Evolutionary conservation across 164 flowering plant species (phyloP).

Genomic region (Euptelea pleiosperma): DNA sequence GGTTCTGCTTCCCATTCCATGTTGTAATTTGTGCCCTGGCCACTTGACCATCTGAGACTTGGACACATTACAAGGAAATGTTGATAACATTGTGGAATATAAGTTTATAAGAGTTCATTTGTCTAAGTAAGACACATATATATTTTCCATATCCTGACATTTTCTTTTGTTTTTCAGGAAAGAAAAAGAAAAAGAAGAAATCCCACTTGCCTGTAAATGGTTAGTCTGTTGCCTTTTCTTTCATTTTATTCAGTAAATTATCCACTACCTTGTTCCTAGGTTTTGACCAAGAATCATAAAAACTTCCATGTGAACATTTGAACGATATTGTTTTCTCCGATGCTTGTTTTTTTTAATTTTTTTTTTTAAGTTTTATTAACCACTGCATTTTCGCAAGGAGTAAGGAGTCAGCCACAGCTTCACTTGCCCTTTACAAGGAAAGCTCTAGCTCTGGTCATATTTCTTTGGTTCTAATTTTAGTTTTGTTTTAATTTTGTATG

Average conservation of each 20-base stretch:
- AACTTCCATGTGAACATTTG: not conserved
- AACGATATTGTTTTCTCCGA: constrained; percentile 1
- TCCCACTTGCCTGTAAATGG: constrained; percentile 59
- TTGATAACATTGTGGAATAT: too few species aligned
- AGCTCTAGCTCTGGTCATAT: not conserved
- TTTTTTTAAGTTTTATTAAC: too few species aligned
- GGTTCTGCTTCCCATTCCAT: too few species aligned
- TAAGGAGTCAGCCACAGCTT: not conserved
- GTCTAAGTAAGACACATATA: not conserved
- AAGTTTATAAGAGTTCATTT: too few species aligned
- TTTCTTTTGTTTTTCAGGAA: constrained; percentile 41
- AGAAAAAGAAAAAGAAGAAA: constrained; percentile 94
- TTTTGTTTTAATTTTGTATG: not conserved
- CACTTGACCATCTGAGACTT: too few species aligned
- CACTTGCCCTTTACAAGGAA: not conserved
- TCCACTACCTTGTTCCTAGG: not conserved
- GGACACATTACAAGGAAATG: too few species aligned
- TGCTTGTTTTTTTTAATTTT: not conserved
- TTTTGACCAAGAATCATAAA: not conserved
- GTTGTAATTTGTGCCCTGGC: too few species aligned
- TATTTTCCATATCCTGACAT: not conserved
- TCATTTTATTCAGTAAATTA: not conserved
- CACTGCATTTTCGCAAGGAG: too few species aligned
- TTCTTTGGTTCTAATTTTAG: not conserved
- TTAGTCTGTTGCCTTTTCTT: constrained; percentile 19